Evolutionary conservation across 2,329 filamentous ascomycete genomes (phyloP), one percentile per base, ranked within the genome.

Genomic region (Phialophora tarda): DNA sequence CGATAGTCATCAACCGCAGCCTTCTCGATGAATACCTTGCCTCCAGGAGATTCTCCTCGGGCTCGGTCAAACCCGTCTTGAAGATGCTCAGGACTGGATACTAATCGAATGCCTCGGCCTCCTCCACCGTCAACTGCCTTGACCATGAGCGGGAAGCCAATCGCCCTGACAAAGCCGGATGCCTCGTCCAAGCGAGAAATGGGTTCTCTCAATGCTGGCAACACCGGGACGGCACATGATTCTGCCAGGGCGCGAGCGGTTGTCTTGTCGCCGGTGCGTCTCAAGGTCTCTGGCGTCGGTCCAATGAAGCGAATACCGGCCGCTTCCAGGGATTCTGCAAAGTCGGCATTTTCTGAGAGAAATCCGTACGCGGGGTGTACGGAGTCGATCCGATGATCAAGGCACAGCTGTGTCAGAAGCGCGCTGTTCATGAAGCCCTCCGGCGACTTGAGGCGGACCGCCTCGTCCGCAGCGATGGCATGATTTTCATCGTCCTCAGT

Each of bases 401-500:
- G 80, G 4, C 86, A 85, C 17, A 87, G 80, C 4, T 78, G 72
- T 23, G 88, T 75, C 1, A 80, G 78, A 55, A 76, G 72, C 17
- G 78, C 74, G 32, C 59, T 65, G 55, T 71, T 65, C 14, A 65
- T 47, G 68, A 86, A 86, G 8, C 81, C 34, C 11, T 48, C 30
- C 1, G 24, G 23, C 0, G 82, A 82, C 0, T 78, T 74, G 0
- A 88, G 78, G 0, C 83, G 73, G 4, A 84, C 75, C 1, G 85
- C 81, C 63, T 83, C 78, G 65, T 87, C 84, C 14, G 86, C 85
- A 24, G 79, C 73, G 1, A 76, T 77, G 1, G 86, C 83, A 75
- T 88, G 85, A 1, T 82, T 79, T 6, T 82, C 80, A 74, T 88
- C 86, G 8, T 83, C 79, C 38, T 83, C 78, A 0, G 86, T 85